Conservation (phyloP, 768 basidiomycete genomes). For the Sistotremastrum niveocremeum region DNA sequence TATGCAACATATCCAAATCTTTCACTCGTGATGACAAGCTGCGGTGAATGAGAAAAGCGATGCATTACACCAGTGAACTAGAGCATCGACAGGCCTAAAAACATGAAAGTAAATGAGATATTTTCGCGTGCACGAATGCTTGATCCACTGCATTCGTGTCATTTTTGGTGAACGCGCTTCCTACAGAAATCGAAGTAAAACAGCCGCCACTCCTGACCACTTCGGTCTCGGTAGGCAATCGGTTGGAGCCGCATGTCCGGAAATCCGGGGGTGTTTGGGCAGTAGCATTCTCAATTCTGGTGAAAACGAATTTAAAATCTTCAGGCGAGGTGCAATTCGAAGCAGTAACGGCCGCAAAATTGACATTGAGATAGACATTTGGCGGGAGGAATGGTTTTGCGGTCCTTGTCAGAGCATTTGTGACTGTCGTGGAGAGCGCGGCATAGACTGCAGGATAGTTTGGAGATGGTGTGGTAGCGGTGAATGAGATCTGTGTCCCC, state of each 20-base stretch:
- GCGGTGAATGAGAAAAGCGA: no score
- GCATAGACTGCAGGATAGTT: conserved; percentile 30
- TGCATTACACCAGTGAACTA: no score
- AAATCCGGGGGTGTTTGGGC: conserved; percentile 22
- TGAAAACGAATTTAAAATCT: conserved; percentile 31
- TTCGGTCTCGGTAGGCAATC: conserved; percentile 29
- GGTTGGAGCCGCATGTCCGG: conserved; percentile 28
- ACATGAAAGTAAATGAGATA: neutral
- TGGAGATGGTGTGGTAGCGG: conserved; percentile 25
- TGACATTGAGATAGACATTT: conserved; percentile 34
- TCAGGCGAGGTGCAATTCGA: conserved; percentile 21
- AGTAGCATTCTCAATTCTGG: conserved; percentile 21
- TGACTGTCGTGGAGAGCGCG: conserved; percentile 27
- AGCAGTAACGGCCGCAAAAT: conserved; percentile 26
- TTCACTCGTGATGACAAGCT: no score
- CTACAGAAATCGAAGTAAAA: conserved; percentile 33
- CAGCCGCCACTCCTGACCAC: conserved; percentile 26
- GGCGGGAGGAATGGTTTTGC: conserved; percentile 21
- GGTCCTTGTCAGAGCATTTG: conserved; percentile 16
- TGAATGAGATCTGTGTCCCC: conserved; percentile 34
- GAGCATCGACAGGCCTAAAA: neutral
- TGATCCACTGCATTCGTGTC: conserved; percentile 33
- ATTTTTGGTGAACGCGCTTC: conserved; percentile 28
- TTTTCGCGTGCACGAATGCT: conserved; percentile 14
- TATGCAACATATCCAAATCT: no score